phyloP scores from a whole-genome alignment of 345 rosid genomes.

The Salix viminalis region DNA sequence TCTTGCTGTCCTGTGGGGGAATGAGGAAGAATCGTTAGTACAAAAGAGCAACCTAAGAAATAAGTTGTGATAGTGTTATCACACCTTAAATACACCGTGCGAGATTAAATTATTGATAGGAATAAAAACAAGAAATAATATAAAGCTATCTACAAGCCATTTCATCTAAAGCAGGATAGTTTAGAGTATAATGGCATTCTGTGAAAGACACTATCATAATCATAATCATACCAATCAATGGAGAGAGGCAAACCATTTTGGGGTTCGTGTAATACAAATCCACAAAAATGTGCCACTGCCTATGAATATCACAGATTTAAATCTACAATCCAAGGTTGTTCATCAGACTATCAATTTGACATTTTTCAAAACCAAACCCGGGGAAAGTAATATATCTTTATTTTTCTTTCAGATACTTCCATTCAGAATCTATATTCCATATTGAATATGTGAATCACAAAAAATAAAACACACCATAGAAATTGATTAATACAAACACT shows the following conservation, averaged over 20 bases:
- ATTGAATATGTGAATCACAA: background rate
- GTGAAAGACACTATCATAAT: no score
- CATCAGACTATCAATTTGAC: background rate
- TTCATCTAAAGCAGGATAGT: no score
- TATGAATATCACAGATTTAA: background rate
- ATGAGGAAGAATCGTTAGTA: background rate
- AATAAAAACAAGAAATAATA: no score
- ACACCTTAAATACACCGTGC: no score
- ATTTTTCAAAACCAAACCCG: background rate
- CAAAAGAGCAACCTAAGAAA: background rate
- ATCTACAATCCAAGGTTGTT: background rate
- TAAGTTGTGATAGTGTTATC: background rate
- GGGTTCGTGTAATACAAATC: background rate
- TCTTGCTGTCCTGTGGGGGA: slow-evolving; percentile 34
- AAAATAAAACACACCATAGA: background rate
- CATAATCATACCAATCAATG: background rate
- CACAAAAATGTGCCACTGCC: background rate
- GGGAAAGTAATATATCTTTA: background rate
- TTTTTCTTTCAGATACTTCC: background rate
- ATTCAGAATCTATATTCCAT: background rate
- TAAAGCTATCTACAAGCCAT: no score
- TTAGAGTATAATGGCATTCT: no score
- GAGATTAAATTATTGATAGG: no score
- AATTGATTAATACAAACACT: background rate
- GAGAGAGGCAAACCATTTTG: background rate